Conservation (phyloP, 805 yeast genomes). For the Candida multigemmis region DNA sequence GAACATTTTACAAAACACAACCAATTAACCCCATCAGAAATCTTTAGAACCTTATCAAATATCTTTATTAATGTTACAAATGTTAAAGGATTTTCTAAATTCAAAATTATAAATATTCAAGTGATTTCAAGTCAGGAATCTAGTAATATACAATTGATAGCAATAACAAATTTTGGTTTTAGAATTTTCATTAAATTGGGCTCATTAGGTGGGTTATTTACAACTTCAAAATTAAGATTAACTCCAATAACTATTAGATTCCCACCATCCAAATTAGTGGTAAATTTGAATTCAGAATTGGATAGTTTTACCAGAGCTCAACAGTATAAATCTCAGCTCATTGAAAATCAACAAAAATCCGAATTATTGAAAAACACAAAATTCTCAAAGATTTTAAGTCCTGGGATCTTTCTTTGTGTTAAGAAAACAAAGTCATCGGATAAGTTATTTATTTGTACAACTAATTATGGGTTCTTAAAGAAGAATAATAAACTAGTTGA, state of each 20-base stretch:
- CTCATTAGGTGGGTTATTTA: no score
- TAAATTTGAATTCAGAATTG: slow-evolving; percentile 28
- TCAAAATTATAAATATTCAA: slow-evolving; percentile 55
- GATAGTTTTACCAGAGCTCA: slow-evolving; percentile 33
- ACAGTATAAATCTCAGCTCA: slow-evolving; percentile 29
- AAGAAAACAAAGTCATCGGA: slow-evolving; percentile 35
- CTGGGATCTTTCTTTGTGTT: slow-evolving; percentile 79
- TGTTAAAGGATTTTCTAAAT: slow-evolving; percentile 36
- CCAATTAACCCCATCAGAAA: slow-evolving; percentile 34
- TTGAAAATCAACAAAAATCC: slow-evolving; percentile 36
- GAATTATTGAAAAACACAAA: slow-evolving; percentile 52
- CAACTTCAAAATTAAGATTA: slow-evolving; percentile 16
- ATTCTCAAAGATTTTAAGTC: slow-evolving; percentile 59
- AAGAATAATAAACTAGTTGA: slow-evolving; percentile 65
- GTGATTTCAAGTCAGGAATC: slow-evolving; percentile 60
- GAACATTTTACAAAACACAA: slow-evolving; percentile 27
- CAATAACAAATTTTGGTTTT: slow-evolving; percentile 77
- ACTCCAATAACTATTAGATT: slow-evolving; percentile 43
- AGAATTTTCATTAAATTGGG: slow-evolving; percentile 57
- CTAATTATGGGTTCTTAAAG: slow-evolving; percentile 80
- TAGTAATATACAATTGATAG: slow-evolving; percentile 61
- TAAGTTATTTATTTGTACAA: slow-evolving; percentile 63
- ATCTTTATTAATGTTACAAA: slow-evolving; percentile 50
- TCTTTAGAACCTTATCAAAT: slow-evolving; percentile 39
- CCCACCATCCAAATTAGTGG: slow-evolving; percentile 51